Base-by-base conservation (phyloP, 2,329 filamentous ascomycete species). In the Sporothrix inflata region DNA sequence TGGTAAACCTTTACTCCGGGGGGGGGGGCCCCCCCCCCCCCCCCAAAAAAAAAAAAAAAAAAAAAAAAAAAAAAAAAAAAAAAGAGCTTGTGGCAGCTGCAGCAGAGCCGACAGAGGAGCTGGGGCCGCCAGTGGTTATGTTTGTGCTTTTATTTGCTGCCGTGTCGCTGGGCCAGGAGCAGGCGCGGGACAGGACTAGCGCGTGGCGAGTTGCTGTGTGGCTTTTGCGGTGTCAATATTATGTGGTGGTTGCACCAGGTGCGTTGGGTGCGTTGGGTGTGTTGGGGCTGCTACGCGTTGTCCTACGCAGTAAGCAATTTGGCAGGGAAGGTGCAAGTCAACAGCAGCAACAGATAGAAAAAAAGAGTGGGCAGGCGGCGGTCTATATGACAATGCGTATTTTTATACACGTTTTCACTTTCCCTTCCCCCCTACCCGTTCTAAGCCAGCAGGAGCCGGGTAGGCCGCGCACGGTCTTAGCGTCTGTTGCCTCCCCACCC, bases 351-450 rank as follows among this genome's bases (percentile, higher is more conserved):
- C 72, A 65, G 69, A 70, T 51, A 69, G 69, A 69, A 63, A 60
- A 74, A 76, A 76, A 77, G 74, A 74, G 74, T 76, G 76, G 75
- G 75, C 74, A 70, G 74, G 60, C 73, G 75, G 63, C 72, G 74
- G 75, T 77, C 76, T 77, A 78, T 78, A 78, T 77, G 76, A 76
- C 73, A 75, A 72, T 74, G 73, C 74, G 75, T 78, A 78, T 78
- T 78, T 78, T 78, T 78, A 78, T 78, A 78, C 76, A 77, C 77
- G 75, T 73, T 75, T 74, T 74, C 69, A 70, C 69, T 74, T 63
- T 68, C 34, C 66, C 67, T 55, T 51, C n/a, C 14, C 27, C 38
- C 53, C 34, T 63, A 24, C 57, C 60, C 38, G 38, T 42, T 40
- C 65, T 40, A 19, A 34, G 21, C 34, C 27, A 70, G 45, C 69